Conservation (phyloP, 2,329 filamentous ascomycete species). For the Aureobasidium sp. region DNA sequence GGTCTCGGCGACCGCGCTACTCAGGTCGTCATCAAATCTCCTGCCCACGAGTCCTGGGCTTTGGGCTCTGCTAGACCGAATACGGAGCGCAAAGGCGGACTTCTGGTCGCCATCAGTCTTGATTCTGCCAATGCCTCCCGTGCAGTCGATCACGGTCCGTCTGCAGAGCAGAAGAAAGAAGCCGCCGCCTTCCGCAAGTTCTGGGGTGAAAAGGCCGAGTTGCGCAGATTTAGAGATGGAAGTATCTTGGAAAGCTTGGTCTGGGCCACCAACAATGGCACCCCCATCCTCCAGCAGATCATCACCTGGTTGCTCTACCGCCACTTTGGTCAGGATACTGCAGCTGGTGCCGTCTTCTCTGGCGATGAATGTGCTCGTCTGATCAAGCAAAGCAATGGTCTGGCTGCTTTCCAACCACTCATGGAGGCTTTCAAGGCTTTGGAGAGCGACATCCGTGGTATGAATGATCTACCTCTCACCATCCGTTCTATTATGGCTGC, state of each 20-base stretch:
- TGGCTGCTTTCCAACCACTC: constrained; percentile 58
- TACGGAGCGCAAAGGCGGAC: constrained; percentile 26
- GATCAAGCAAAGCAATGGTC: constrained; percentile 33
- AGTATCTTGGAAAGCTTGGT: constrained; percentile 88
- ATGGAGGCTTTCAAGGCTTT: constrained; percentile 65
- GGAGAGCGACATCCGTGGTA: constrained; percentile 66
- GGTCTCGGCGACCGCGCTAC: constrained; percentile 70
- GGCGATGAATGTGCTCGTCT: constrained; percentile 42
- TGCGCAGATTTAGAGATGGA: constrained; percentile 91
- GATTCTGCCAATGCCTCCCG: constrained; percentile 66
- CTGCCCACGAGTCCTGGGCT: constrained; percentile 29
- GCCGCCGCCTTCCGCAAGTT: constrained; percentile 78
- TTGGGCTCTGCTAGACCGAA: constrained; percentile 27
- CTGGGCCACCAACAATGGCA: constrained; percentile 58
- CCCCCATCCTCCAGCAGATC: constrained; percentile 72
- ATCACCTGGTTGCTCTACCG: constrained; percentile 61
- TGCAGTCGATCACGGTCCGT: constrained; percentile 78
- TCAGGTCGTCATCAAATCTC: constrained; percentile 48
- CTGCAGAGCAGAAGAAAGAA: constrained; percentile 77
- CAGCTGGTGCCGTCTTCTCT: constrained; percentile 41
- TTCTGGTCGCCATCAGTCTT: constrained; percentile 64
- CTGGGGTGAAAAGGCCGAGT: constrained; percentile 89
- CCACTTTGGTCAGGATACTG: constrained; percentile 57
- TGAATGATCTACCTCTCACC: constrained; percentile 82
- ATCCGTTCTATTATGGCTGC: constrained; percentile 72